Evolutionary conservation across 2,329 filamentous ascomycete genomes (phyloP), one percentile per base, ranked within the genome.

Genomic region (Scytalidium lignicola): DNA sequence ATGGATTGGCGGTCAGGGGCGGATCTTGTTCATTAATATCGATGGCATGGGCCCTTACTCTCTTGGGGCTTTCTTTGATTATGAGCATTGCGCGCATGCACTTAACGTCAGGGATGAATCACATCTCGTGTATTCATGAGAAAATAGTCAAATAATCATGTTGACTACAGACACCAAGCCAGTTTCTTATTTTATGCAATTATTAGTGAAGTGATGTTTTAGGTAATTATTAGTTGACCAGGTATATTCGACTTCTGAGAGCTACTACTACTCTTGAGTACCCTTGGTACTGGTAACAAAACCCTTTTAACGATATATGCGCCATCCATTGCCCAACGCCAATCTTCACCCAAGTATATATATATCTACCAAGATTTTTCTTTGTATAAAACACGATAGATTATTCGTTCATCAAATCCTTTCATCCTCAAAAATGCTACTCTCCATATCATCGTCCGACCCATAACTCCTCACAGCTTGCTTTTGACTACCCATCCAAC

Each of bases 381-480:
- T 28, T 15, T 28, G n/a, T 23, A 23, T 44, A 15, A 44, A 18
- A 6, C 17, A 44, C 7, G n/a, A 18, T 44, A 26, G 5, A 21
- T 39, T 18, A 22, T 17, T 17, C 18, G 19, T 18, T 47, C 32
- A 47, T 41, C 45, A 47, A 41, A 47, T 47, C 45, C 18, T 47
- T 47, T 47, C 45, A 18, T 47, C 45, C 41, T 47, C 45, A 28
- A 47, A 47, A 32, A 47, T 47, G 43, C 21, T 19, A 26, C 17
- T 44, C 22, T 26, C 42, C 23, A 10, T 26, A 26, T n/a, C 15
- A 26, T 44, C 42, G 9, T 44, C 42, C 42, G 19, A 44, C 12
- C 21, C 22, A 44, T 13, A 37, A 17, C 32, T 37, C 32, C 15
- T 37, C n/a, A 9, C 32, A 5, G 15, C 12, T 4, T 26, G 23